phyloP scores from a whole-genome alignment of 1,284 basidiomycete genomes.

The Cryptococcus sp. region DNA sequence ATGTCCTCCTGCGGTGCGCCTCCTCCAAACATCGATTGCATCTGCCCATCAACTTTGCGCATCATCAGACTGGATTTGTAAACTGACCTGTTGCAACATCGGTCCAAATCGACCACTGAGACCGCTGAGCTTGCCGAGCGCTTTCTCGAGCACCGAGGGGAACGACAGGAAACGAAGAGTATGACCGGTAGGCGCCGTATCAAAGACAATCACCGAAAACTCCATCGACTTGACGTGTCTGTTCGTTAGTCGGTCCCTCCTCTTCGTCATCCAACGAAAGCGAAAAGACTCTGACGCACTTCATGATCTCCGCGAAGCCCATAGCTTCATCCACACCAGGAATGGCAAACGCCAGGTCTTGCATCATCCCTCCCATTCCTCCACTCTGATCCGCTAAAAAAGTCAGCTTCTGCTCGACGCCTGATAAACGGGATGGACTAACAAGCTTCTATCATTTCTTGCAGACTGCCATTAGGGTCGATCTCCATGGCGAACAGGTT shows the following conservation, averaged over 20 bases:
- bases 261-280: neutral
- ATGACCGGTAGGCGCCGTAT: conserved; percentile 97
- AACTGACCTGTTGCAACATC: conserved; percentile 80
- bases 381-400: conserved; percentile 52
- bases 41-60: conserved; percentile 49
- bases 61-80: neutral
- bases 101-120: conserved; percentile 91
- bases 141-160: conserved; percentile 95
- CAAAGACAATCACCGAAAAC: conserved; percentile 98
- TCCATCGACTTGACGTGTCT: conserved; percentile 99
- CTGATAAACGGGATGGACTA: conserved; percentile 33
- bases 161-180: conserved; percentile 97
- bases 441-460: conserved; percentile 99
- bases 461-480: conserved; percentile 91
- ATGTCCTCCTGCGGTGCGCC: conserved; percentile 84
- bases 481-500: conserved; percentile 99
- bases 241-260: neutral
- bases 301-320: conserved; percentile 99
- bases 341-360: conserved; percentile 97
- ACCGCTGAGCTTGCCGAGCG: conserved; percentile 86
- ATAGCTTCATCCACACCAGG: conserved; percentile 99
- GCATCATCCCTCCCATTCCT: conserved; percentile 98
- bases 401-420: conserved; percentile 58
- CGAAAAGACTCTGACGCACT: conserved; percentile 54
- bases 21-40: conserved; percentile 90